Evolutionary conservation across 1,284 basidiomycete species (phyloP).

Genomic region (Volvariella surrecta): DNA sequence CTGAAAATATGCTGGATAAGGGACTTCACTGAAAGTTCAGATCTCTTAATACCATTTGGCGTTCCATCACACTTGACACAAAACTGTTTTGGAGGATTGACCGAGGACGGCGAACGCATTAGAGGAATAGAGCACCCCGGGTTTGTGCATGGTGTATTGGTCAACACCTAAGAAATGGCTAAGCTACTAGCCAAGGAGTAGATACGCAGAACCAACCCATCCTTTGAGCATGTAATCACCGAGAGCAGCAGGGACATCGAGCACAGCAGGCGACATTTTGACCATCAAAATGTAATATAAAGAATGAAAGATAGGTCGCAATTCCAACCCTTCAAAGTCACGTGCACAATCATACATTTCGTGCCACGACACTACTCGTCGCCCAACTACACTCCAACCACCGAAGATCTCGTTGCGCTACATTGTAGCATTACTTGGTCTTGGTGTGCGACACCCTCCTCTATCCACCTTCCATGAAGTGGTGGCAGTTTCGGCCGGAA

Average conservation of each 20-base stretch:
- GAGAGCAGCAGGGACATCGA: conserved; percentile 49
- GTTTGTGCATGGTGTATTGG: conserved; percentile 51
- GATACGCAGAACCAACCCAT: conserved; percentile 42
- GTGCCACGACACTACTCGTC: no score
- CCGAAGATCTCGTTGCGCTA: no score
- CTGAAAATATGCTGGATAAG: no score
- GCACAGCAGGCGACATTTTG: conserved; percentile 40
- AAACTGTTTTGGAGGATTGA: conserved; percentile 36
- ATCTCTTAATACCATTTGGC: conserved; percentile 22
- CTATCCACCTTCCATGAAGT: conserved; percentile 44
- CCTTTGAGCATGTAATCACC: conserved; percentile 71
- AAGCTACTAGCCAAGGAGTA: neutral
- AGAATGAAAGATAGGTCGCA: neutral
- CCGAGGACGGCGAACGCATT: conserved; percentile 54
- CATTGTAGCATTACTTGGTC: neutral
- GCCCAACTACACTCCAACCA: no score
- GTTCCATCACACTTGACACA: conserved; percentile 54
- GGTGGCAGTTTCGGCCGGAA: conserved; percentile 52
- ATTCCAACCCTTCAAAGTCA: no score
- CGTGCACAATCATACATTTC: no score
- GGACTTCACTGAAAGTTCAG: neutral
- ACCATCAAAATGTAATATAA: conserved; percentile 1
- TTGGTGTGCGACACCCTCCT: conserved; percentile 1
- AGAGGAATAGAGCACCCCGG: conserved; percentile 54
- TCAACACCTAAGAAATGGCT: conserved; percentile 43